Base-by-base conservation (phyloP, 2,329 filamentous ascomycete genomes). In the Periconia sp. region DNA sequence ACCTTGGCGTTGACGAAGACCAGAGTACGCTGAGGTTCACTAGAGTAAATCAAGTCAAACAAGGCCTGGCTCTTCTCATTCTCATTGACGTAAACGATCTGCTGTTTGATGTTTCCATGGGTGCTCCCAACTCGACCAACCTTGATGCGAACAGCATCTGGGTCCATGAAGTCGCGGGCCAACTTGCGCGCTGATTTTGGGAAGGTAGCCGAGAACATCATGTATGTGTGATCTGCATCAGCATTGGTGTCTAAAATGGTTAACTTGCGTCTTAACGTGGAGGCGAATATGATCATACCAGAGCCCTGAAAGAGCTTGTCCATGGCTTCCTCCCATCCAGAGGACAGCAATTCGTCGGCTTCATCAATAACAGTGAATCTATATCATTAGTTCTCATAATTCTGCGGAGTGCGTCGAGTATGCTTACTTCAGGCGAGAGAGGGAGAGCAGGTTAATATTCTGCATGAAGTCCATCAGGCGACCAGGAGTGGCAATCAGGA, bases 151-250 rank as follows among this genome's bases (percentile, higher is more conserved):
- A 95, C 78, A 59, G 90, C 85, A 29, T 89, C 83, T 9, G 82
- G 76, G 0, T 86, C 78, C 43, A 99, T 82, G 61, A 92, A 88
- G 19, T 87, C 78, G 45, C 83, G 84, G 9, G 92, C 92, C 11
- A 97, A 73, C 17, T 86, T 78, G 21, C 91, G 89, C 51, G 89
- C 84, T 0, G 75, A 76, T 73, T 88, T 91, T 28, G 92, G 89
- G 70, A 99, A 97, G 0, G 94, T 97, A 1, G 94, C 94, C 0
- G 91, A 96, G 69, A 97, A 97, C 75, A 99, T 87, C 71, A 95
- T 79, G 68, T 82, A 85, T 6, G 76, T 75, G 54, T 86, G 83
- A 45, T 87, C 83, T 5, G 77, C 81, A 59, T 87, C 90, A 43
- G 88, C 84, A 48, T 96, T 95, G 74, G 70, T 84, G 79, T 96